A percentile compares a stretch with the other conserved stretches of the same genome.
phyloP scores from a whole-genome alignment of 495 filamentous ascomycete genomes.

The Penicillium coprophilum region DNA sequence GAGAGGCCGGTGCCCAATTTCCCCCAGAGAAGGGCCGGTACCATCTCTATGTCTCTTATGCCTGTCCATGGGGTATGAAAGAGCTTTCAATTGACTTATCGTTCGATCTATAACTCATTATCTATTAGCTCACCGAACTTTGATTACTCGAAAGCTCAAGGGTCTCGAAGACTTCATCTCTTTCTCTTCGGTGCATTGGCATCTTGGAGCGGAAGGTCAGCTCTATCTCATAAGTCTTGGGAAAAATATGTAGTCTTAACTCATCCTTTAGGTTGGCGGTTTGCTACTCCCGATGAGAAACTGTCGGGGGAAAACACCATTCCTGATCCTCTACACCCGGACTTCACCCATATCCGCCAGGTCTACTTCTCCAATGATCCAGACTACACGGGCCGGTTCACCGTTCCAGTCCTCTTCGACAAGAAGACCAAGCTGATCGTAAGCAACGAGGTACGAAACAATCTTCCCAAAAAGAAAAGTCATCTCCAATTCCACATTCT shows the following conservation, averaged over 20 bases:
- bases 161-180: slow-evolving; percentile 65
- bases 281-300: slow-evolving; percentile 63
- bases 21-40: slow-evolving; percentile 67
- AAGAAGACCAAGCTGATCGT: slow-evolving; percentile 58
- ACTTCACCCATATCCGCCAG: slow-evolving; percentile 57
- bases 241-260: background rate
- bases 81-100: background rate
- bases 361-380: slow-evolving; percentile 62
- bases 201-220: slow-evolving; percentile 60
- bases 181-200: slow-evolving; percentile 68
- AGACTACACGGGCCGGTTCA: slow-evolving; percentile 59
- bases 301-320: slow-evolving; percentile 57
- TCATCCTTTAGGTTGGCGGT: slow-evolving; percentile 70
- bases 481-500: background rate
- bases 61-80: slow-evolving; percentile 65
- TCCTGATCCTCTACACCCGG: slow-evolving; percentile 52
- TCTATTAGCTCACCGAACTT: slow-evolving; percentile 58
- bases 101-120: slow-evolving; percentile 1
- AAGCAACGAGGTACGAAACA: slow-evolving; percentile 52
- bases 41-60: slow-evolving; percentile 73
- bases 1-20: slow-evolving; percentile 59
- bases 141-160: slow-evolving; percentile 67
- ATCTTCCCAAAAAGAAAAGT: background rate
- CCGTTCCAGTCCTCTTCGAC: slow-evolving; percentile 63
- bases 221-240: background rate